Evolutionary conservation across 2,329 filamentous ascomycete species (phyloP).

Genomic region (Aureobasidium mangrovei): DNA sequence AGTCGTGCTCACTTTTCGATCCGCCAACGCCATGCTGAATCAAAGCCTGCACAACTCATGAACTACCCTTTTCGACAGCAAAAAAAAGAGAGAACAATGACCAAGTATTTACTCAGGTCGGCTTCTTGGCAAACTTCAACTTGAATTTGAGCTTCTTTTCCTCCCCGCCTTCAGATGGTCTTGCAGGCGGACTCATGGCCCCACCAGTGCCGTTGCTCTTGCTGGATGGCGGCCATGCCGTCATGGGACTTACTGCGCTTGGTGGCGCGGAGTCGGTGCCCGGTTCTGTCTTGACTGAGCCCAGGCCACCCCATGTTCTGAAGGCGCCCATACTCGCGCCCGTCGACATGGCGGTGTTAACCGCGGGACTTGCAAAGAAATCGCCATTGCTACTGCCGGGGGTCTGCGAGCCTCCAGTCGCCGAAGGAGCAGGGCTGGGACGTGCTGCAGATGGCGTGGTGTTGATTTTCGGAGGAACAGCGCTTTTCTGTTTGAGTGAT

Average conservation of each 20-base stretch:
- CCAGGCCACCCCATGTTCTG: not conserved
- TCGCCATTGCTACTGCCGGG: not conserved
- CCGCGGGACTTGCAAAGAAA: constrained; percentile 7
- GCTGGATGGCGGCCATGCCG: not conserved
- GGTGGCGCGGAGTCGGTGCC: not conserved
- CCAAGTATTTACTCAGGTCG: not conserved
- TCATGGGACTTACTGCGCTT: constrained; percentile 11
- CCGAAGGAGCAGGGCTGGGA: not conserved
- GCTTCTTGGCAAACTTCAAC: constrained; percentile 14
- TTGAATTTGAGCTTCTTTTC: constrained; percentile 15
- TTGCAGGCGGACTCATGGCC: not conserved
- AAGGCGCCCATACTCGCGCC: constrained; percentile 1
- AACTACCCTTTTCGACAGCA: not conserved
- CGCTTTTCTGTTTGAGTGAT: not conserved
- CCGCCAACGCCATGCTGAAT: constrained; percentile 13
- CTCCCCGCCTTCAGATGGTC: constrained; percentile 5
- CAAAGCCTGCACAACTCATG: not conserved
- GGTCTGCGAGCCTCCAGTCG: not conserved
- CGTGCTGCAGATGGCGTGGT: not conserved
- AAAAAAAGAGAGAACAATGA: not conserved
- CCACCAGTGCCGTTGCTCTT: constrained; percentile 1
- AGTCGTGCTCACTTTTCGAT: constrained; percentile 3
- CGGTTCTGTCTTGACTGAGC: not conserved
- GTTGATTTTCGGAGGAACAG: not conserved
- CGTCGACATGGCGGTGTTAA: not conserved